Conservation (phyloP, 352 stramenopile genomes). For the Globisporangium radiosum region DNA sequence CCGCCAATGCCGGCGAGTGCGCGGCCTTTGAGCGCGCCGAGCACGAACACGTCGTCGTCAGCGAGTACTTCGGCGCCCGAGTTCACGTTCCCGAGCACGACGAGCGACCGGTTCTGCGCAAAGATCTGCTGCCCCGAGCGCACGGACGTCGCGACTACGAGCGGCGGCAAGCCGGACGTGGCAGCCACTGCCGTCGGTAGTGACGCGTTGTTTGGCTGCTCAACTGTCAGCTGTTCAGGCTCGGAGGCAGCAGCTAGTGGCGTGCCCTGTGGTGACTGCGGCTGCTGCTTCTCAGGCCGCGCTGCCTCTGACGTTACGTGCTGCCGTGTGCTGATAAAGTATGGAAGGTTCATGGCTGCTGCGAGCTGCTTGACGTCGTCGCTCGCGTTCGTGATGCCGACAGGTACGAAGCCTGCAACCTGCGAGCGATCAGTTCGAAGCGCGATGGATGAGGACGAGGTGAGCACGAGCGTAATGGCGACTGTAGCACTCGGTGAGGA, state of each 20-base stretch:
- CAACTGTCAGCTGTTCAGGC: neutral
- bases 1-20: conserved; percentile 81
- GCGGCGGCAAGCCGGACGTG: conserved; percentile 17
- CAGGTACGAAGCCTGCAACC: conserved; percentile 51
- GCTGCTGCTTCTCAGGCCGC: neutral
- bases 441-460: no score
- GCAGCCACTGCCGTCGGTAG: neutral
- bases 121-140: conserved; percentile 87
- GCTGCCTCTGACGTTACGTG: conserved; percentile 12
- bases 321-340: conserved; percentile 71
- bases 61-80: conserved; percentile 85
- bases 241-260: neutral
- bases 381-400: conserved; percentile 80
- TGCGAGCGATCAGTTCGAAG: neutral
- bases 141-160: conserved; percentile 69
- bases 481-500: neutral
- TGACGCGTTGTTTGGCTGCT: neutral
- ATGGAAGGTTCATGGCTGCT: conserved; percentile 52
- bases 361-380: conserved; percentile 77
- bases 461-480: no score
- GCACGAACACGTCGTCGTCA: conserved; percentile 80
- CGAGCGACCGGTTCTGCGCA: conserved; percentile 70
- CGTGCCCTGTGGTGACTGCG: neutral
- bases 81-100: conserved; percentile 83
- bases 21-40: conserved; percentile 77